phyloP scores from a whole-genome alignment of 2,329 filamentous ascomycete species.

The Cucurbitaria berberidis region DNA sequence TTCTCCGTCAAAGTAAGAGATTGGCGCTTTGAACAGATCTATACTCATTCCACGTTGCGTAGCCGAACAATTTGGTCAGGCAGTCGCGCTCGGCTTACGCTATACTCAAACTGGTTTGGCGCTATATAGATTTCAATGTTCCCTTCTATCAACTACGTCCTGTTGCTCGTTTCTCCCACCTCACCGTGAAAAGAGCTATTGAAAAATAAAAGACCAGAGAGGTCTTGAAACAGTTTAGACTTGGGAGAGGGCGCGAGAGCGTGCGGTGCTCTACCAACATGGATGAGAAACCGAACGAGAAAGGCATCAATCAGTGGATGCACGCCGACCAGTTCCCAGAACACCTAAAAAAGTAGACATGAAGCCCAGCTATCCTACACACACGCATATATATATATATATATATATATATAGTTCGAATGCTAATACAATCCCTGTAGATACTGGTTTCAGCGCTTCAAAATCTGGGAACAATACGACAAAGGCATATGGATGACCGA shows the following conservation, averaged over 20 bases:
- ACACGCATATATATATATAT: neutral
- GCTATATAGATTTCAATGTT: slow-evolving; percentile 6
- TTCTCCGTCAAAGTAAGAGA: neutral
- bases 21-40: neutral
- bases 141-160: neutral
- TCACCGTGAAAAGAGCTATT: neutral
- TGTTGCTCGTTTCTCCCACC: neutral
- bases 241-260: neutral
- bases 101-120: slow-evolving; percentile 10
- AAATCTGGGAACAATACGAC: slow-evolving; percentile 86
- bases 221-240: too few relatives aligned
- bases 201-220: neutral
- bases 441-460: slow-evolving; percentile 89
- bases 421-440: slow-evolving; percentile 55
- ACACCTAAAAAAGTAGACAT: slow-evolving; percentile 79
- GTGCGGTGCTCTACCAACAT: slow-evolving; percentile 7
- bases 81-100: slow-evolving; percentile 8
- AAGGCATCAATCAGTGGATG: slow-evolving; percentile 71
- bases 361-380: neutral
- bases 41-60: neutral
- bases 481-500: slow-evolving; percentile 89
- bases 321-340: slow-evolving; percentile 73
- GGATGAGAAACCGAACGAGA: slow-evolving; percentile 31
- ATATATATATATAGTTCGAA: neutral
- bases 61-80: slow-evolving; percentile 1